phyloP scores from a whole-genome alignment of 768 basidiomycete species.

The Tylopilus plumbeoviolaceoides region DNA sequence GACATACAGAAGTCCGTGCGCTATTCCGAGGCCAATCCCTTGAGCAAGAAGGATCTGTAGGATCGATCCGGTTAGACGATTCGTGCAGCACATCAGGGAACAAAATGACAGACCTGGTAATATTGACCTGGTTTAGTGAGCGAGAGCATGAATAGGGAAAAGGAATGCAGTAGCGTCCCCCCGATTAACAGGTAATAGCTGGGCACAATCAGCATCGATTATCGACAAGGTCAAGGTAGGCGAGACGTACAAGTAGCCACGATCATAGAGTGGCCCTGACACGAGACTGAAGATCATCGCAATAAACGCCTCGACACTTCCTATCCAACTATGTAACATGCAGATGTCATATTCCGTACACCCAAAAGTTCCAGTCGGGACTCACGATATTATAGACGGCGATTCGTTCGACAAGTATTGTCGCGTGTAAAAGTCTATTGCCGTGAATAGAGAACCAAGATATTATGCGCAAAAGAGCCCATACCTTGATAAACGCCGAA shows the following conservation, averaged over 20 bases:
- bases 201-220: constrained; percentile 1
- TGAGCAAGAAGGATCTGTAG: constrained; percentile 46
- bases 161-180: constrained; percentile 42
- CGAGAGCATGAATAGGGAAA: constrained; percentile 43
- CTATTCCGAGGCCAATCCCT: constrained; percentile 45
- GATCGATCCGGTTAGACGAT: neutral
- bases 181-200: constrained; percentile 44
- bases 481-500: constrained; percentile 41
- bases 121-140: constrained; percentile 38
- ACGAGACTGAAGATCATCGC: constrained; percentile 35
- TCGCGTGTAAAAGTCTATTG: constrained; percentile 36
- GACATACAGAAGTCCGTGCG: constrained; percentile 43
- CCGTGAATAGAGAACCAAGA: neutral
- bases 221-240: neutral
- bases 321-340: constrained; percentile 36
- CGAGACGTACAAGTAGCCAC: constrained; percentile 43
- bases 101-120: constrained; percentile 36
- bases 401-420: constrained; percentile 33
- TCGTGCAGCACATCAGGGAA: neutral
- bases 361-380: neutral
- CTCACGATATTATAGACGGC: constrained; percentile 36
- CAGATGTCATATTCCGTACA: neutral
- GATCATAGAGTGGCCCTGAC: constrained; percentile 45
- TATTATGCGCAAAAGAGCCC: neutral
- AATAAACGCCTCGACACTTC: constrained; percentile 43